Evolutionary conservation across 148 eudicot genomes (phyloP).

Genomic region (Mesembryanthemum crystallinum): DNA sequence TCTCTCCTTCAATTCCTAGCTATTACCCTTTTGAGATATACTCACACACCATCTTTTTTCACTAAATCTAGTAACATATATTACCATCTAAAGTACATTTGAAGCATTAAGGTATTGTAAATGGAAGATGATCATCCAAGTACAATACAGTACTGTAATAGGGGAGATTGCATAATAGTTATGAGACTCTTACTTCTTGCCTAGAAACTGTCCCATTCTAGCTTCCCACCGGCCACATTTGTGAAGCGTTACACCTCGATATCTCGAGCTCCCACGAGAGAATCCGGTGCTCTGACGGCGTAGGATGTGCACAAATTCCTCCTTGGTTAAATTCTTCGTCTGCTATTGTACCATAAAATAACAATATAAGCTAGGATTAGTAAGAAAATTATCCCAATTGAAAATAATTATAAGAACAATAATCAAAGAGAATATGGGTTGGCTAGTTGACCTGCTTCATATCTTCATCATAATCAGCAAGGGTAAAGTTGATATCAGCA

Average conservation of each 20-base stretch:
- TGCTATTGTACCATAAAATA: conserved; percentile 24
- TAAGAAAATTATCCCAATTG: not conserved
- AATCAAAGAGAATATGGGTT: not conserved
- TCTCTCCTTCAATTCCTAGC: conserved; percentile 22
- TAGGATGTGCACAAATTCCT: conserved; percentile 83
- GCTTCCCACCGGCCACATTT: conserved; percentile 95
- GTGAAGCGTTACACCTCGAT: conserved; percentile 78
- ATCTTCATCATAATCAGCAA: conserved; percentile 72
- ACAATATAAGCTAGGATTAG: not conserved
- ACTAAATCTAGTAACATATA: not conserved
- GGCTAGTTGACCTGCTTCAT: conserved; percentile 56
- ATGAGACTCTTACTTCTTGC: conserved; percentile 55
- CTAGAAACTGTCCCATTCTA: conserved; percentile 76
- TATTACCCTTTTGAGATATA: conserved; percentile 11
- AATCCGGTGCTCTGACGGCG: conserved; percentile 82
- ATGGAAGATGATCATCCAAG: not conserved
- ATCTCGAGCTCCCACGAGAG: conserved; percentile 74
- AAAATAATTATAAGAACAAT: not conserved
- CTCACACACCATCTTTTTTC: not conserved
- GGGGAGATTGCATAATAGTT: not conserved
- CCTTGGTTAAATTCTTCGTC: conserved; percentile 61
- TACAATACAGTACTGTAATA: not conserved
- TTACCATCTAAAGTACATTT: not conserved
- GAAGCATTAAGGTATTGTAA: not conserved
- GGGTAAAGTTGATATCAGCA: conserved; percentile 77